phyloP scores from a whole-genome alignment of 768 basidiomycete species.

The Kwoniella shandongensis region DNA sequence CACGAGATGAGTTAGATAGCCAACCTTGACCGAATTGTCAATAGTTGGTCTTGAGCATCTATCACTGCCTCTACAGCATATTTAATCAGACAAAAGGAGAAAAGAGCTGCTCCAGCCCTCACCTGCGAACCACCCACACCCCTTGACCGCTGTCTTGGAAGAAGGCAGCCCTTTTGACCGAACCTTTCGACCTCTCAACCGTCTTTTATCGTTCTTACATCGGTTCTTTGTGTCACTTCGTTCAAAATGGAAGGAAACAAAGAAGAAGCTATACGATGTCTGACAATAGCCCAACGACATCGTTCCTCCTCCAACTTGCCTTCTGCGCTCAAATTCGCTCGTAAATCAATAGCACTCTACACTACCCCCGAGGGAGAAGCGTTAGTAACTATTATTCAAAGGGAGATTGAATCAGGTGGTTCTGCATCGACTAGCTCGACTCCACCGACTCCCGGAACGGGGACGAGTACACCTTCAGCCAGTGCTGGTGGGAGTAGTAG shows the following conservation, averaged over 20 bases:
- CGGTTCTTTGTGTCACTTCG: too few relatives aligned
- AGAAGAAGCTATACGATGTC: slow-evolving; percentile 81
- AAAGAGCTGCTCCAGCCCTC: too few relatives aligned
- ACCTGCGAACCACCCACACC: too few relatives aligned
- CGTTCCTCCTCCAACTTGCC: slow-evolving; percentile 68
- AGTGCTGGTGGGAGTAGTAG: slow-evolving; percentile 50
- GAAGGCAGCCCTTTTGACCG: too few relatives aligned
- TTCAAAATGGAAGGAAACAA: slow-evolving; percentile 64
- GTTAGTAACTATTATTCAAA: slow-evolving; percentile 67
- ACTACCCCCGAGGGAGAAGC: slow-evolving; percentile 71
- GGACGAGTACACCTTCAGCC: slow-evolving; percentile 54
- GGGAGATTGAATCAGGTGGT: slow-evolving; percentile 54
- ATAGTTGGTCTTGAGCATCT: too few relatives aligned
- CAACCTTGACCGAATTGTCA: too few relatives aligned
- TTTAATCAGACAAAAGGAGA: too few relatives aligned
- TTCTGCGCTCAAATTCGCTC: slow-evolving; percentile 81
- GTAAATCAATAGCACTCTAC: slow-evolving; percentile 81
- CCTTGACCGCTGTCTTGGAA: too few relatives aligned
- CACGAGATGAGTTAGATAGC: too few relatives aligned
- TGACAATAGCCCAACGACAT: slow-evolving; percentile 75
- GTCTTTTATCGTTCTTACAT: too few relatives aligned
- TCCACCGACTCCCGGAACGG: slow-evolving; percentile 38
- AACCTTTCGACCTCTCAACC: too few relatives aligned
- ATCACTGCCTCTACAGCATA: too few relatives aligned
- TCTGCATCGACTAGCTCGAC: slow-evolving; percentile 11